A percentile compares a stretch with the other conserved stretches of the same genome.
Conservation (phyloP, 2,329 filamentous ascomycete species). For the Chaetoscypha palmicola region DNA sequence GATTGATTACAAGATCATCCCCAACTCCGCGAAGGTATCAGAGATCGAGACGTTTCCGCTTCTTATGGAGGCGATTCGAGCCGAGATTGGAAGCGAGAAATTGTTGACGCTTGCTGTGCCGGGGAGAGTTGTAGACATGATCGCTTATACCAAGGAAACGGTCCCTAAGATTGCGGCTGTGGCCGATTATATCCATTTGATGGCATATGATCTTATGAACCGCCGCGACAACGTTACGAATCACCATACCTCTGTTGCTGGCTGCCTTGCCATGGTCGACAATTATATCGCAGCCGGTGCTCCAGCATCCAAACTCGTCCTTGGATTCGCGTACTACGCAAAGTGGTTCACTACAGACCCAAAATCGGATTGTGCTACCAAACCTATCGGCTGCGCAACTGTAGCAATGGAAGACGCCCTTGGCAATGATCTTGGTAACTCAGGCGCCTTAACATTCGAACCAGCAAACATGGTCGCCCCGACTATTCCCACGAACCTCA, state of each 20-base stretch:
- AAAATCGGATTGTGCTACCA: constrained; percentile 31
- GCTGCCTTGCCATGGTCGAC: constrained; percentile 47
- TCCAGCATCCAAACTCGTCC: constrained; percentile 45
- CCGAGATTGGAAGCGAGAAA: constrained; percentile 51
- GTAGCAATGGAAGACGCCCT: constrained; percentile 45
- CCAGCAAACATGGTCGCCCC: constrained; percentile 4
- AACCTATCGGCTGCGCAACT: constrained; percentile 51
- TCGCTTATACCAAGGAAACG: constrained; percentile 54
- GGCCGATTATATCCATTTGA: constrained; percentile 62
- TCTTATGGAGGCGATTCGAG: constrained; percentile 39
- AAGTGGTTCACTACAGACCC: constrained; percentile 53
- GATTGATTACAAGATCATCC: constrained; percentile 57
- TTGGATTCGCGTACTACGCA: constrained; percentile 59
- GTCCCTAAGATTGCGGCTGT: constrained; percentile 50
- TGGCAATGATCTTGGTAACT: constrained; percentile 8
- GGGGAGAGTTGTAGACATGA: constrained; percentile 56
- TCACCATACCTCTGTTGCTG: constrained; percentile 57
- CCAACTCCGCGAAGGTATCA: constrained; percentile 51
- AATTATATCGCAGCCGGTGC: constrained; percentile 50
- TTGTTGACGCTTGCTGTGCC: constrained; percentile 66
- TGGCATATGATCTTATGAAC: constrained; percentile 67
- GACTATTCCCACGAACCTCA: constrained; percentile 11
- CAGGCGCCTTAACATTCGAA: constrained; percentile 14
- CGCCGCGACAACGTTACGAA: constrained; percentile 55
- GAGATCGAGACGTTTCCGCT: constrained; percentile 59